phyloP scores from a whole-genome alignment of 2,329 filamentous ascomycete genomes.

The Pestalotiopsis sp. region DNA sequence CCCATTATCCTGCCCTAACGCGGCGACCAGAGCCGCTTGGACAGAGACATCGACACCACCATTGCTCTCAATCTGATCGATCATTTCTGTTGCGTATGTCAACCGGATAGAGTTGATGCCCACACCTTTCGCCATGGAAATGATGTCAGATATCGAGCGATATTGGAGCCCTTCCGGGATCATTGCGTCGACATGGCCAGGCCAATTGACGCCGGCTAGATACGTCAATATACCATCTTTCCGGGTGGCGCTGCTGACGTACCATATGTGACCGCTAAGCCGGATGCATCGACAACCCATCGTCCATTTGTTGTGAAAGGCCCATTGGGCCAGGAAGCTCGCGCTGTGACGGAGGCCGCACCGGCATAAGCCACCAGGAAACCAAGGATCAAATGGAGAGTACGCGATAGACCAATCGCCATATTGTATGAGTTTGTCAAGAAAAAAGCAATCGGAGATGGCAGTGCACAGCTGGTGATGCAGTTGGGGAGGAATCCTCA shows the following conservation, averaged over 20 bases:
- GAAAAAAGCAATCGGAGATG: no score
- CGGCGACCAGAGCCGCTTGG: slow-evolving; percentile 45
- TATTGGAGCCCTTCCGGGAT: slow-evolving; percentile 67
- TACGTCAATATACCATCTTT: slow-evolving; percentile 31
- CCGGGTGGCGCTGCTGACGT: background rate
- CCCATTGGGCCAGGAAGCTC: slow-evolving; percentile 36
- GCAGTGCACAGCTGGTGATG: no score
- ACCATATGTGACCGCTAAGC: slow-evolving; percentile 37
- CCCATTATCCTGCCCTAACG: slow-evolving; percentile 55
- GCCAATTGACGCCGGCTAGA: slow-evolving; percentile 61
- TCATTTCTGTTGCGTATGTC: slow-evolving; percentile 66
- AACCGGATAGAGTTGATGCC: slow-evolving; percentile 67
- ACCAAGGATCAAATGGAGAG: background rate
- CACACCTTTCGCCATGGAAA: slow-evolving; percentile 58
- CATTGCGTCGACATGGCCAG: slow-evolving; percentile 64
- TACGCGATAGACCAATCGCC: background rate
- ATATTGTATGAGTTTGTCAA: no score
- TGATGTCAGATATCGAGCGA: slow-evolving; percentile 56
- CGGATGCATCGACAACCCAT: slow-evolving; percentile 44
- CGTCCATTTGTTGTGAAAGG: slow-evolving; percentile 44
- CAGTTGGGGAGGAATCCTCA: no score
- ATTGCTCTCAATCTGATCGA: slow-evolving; percentile 59
- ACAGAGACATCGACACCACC: slow-evolving; percentile 49
- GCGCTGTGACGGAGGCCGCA: background rate
- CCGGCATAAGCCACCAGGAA: no score